Evolutionary conservation across 768 basidiomycete genomes (phyloP).

Genomic region (Amanita inopinata): DNA sequence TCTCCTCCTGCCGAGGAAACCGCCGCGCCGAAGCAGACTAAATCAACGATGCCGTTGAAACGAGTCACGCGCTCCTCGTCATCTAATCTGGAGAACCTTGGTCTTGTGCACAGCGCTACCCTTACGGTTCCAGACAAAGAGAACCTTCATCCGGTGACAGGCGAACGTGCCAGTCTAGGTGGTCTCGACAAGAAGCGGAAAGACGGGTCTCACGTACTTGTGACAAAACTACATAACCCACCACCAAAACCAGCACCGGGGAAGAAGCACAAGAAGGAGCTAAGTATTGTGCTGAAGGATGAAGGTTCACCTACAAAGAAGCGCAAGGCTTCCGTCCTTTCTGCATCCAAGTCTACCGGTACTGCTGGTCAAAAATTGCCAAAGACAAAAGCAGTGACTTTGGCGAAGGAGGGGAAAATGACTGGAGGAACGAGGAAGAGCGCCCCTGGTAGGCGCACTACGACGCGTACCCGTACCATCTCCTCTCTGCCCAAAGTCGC

Average conservation of each 20-base stretch:
- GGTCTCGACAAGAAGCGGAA: slow-evolving; percentile 53
- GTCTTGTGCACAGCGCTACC: slow-evolving; percentile 19
- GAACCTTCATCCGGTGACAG: slow-evolving; percentile 69
- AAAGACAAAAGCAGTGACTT: slow-evolving; percentile 4
- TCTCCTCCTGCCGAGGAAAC: slow-evolving; percentile 26
- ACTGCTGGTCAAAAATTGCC: neutral
- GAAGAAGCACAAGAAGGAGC: slow-evolving; percentile 38
- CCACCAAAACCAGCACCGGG: slow-evolving; percentile 17
- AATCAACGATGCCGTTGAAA: slow-evolving; percentile 17
- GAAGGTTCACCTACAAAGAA: slow-evolving; percentile 47
- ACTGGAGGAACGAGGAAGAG: slow-evolving; percentile 25
- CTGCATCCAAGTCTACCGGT: slow-evolving; percentile 10
- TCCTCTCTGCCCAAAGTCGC: slow-evolving; percentile 51
- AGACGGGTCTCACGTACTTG: slow-evolving; percentile 35
- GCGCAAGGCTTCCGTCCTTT: slow-evolving; percentile 38
- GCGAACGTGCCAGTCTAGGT: slow-evolving; percentile 40
- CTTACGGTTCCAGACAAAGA: slow-evolving; percentile 54
- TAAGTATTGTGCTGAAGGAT: slow-evolving; percentile 19
- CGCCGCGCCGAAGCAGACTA: slow-evolving; percentile 20
- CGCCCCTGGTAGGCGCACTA: slow-evolving; percentile 21
- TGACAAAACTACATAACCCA: slow-evolving; percentile 35
- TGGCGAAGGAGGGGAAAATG: slow-evolving; percentile 26
- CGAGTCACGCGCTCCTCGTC: slow-evolving; percentile 21
- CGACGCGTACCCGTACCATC: slow-evolving; percentile 27
- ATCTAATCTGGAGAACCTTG: slow-evolving; percentile 14